A percentile compares a stretch with the other conserved stretches of the same genome.
Evolutionary conservation across 805 yeast genomes (phyloP).

Genomic region (Kluyveromyces lactis): DNA sequence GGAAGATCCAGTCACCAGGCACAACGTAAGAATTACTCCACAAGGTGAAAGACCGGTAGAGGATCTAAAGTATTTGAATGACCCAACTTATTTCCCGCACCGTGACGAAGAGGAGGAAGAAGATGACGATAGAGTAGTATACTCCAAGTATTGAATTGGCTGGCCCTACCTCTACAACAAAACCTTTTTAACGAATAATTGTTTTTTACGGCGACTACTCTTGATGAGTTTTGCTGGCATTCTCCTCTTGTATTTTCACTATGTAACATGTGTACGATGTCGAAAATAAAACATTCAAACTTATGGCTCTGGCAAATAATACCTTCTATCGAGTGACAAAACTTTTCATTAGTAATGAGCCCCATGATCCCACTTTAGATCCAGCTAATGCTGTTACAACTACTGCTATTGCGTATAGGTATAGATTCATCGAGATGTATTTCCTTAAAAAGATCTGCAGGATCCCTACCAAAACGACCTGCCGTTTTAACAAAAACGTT

Average conservation of each 20-base stretch:
- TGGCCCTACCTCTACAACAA: too few species aligned
- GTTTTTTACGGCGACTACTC: too few species aligned
- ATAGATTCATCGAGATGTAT: neutral
- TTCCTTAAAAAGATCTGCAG: neutral
- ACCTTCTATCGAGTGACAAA: too few species aligned
- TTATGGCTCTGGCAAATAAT: too few species aligned
- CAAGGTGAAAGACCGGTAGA: slow-evolving; percentile 64
- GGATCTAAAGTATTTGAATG: slow-evolving; percentile 34
- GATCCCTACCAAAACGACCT: neutral
- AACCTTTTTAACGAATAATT: too few species aligned
- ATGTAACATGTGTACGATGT: too few species aligned
- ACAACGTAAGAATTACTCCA: slow-evolving; percentile 66
- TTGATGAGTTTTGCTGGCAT: too few species aligned
- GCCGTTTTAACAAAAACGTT: neutral
- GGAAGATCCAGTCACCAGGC: slow-evolving; percentile 59
- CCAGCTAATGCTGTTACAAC: neutral
- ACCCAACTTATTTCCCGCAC: slow-evolving; percentile 8
- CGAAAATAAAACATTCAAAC: too few species aligned
- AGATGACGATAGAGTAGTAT: too few species aligned
- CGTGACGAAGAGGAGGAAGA: neutral
- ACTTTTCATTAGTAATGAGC: too few species aligned
- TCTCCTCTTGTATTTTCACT: too few species aligned
- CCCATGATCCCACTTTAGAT: slow-evolving; percentile 2
- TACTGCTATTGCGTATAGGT: neutral
- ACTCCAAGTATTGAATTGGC: too few species aligned